phyloP scores from a whole-genome alignment of 139 green algal genomes.

The Diplosphaera chodatii region DNA sequence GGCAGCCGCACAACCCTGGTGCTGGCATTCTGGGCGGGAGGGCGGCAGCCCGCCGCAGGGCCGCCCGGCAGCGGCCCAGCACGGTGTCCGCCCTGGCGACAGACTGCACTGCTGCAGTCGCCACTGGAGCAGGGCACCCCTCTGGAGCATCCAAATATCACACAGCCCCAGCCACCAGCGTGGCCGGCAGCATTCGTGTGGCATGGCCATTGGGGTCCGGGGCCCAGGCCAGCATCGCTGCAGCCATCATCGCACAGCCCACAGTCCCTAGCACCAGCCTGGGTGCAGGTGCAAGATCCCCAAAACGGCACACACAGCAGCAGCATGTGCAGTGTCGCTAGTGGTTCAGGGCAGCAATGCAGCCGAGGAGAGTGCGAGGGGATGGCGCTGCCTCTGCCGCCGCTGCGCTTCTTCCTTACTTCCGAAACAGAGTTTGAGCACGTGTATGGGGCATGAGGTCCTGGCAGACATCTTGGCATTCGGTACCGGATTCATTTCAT shows the following conservation, averaged over 20 bases:
- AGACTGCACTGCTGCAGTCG: not conserved
- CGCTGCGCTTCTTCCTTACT: not conserved
- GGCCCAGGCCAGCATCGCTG: not conserved
- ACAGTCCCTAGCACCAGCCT: not conserved
- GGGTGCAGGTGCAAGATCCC: not conserved
- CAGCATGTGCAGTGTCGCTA: no score
- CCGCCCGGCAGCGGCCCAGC: no score
- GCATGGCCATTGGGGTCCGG: no score
- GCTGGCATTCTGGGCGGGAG: slow-evolving; percentile 26
- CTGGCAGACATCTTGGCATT: no score
- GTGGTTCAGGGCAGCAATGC: no score
- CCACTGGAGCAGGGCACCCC: no score
- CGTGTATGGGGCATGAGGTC: not conserved
- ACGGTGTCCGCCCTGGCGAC: not conserved
- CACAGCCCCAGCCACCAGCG: not conserved
- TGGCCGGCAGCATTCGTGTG: not conserved
- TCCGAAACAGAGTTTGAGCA: not conserved
- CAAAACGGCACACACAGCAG: no score
- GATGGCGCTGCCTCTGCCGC: not conserved
- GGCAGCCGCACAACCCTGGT: slow-evolving; percentile 27
- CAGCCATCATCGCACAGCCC: not conserved
- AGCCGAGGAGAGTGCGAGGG: no score
- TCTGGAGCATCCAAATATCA: no score
- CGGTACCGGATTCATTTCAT: no score
- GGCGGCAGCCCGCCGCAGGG: not conserved